phyloP scores from a whole-genome alignment of 164 flowering plant species.

The Vitis rupestris region DNA sequence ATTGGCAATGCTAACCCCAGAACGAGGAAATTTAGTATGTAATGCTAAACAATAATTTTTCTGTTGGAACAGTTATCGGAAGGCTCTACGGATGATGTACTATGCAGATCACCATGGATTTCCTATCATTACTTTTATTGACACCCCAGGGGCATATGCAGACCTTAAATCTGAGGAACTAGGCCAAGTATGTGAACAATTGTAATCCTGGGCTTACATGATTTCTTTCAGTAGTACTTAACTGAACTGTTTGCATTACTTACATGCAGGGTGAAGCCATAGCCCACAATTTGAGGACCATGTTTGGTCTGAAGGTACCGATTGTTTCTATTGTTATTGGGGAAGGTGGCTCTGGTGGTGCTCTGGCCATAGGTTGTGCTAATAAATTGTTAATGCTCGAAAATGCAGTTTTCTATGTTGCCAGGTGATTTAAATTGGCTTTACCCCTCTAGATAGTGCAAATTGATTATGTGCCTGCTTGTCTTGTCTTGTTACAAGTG shows the following conservation, averaged over 20 bases:
- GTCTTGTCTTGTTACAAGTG: background rate
- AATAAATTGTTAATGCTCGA: constrained; percentile 93
- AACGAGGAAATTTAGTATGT: background rate
- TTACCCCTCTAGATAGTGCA: background rate
- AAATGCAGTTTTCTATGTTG: constrained; percentile 97
- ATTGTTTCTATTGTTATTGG: constrained; percentile 89
- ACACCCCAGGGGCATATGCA: constrained; percentile 98
- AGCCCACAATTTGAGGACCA: constrained; percentile 79
- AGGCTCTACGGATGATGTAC: constrained; percentile 92
- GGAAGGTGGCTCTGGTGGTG: constrained; percentile 99
- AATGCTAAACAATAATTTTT: constrained; percentile 2
- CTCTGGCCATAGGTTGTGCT: constrained; percentile 92
- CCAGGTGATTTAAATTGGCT: constrained; percentile 59
- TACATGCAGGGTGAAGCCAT: constrained; percentile 91
- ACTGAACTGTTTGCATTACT: constrained; percentile 7
- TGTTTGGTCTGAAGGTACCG: constrained; percentile 96
- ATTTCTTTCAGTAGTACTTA: background rate
- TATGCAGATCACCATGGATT: constrained; percentile 94
- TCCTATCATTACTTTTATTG: constrained; percentile 89
- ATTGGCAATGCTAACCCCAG: background rate
- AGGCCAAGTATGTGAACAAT: constrained; percentile 67
- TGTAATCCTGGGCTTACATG: background rate
- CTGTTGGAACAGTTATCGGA: constrained; percentile 67
- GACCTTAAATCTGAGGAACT: constrained; percentile 89
- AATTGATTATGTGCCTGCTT: background rate